These are phyloP conservation scores for Dipteronia sinensis DNA, from an alignment of 345 rosid genomes.

Conservation along the genomic window DNA sequence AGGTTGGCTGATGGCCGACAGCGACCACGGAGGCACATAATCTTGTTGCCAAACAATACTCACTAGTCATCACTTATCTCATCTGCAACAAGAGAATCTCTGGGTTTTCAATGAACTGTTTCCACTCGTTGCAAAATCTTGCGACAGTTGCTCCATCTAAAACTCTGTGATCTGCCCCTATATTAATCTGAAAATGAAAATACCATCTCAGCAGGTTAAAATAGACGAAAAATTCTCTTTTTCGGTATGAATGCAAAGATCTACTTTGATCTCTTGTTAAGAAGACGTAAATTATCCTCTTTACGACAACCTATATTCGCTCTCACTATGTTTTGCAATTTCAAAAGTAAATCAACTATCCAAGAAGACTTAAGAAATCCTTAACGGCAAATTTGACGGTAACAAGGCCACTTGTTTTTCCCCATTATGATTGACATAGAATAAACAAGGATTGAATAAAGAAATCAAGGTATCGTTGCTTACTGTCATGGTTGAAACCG, in stretches of 20 bases:
- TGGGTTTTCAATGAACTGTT: constrained; percentile 79
- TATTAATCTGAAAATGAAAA: constrained; percentile 54
- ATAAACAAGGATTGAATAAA: neutral
- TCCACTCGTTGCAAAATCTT: constrained; percentile 86
- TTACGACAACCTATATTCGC: no score
- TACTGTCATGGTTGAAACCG: constrained; percentile 79
- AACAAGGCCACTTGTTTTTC: neutral
- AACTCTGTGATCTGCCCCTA: constrained; percentile 92
- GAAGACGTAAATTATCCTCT: neutral
- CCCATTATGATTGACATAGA: neutral
- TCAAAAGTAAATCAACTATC: no score
- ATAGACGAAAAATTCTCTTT: neutral
- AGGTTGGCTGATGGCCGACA: neutral
- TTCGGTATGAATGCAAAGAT: neutral
- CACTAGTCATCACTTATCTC: constrained; percentile 33
- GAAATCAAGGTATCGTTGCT: constrained; percentile 16
- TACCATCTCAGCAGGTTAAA: neutral
- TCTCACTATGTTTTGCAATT: no score
- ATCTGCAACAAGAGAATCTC: constrained; percentile 74
- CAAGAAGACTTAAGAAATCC: no score
- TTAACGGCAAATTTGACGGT: no score
- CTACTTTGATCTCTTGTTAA: neutral
- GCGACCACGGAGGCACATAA: neutral
- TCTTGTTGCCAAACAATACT: neutral
- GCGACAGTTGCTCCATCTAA: constrained; percentile 95